phyloP scores from a whole-genome alignment of 1,284 basidiomycete genomes.

The Gomphus bonarii region DNA sequence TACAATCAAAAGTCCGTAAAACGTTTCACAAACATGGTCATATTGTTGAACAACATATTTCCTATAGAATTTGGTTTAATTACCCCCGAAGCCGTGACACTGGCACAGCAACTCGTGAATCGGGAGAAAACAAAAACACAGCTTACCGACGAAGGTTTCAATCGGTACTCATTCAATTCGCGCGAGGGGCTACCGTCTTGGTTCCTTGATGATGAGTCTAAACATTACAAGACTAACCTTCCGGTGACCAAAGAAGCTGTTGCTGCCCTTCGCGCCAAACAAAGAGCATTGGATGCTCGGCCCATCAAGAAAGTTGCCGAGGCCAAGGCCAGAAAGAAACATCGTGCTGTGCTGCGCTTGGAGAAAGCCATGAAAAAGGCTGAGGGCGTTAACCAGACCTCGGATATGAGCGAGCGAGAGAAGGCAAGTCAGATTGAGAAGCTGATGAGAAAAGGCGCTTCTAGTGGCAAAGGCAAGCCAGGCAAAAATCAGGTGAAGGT shows the following conservation, averaged over 20 bases:
- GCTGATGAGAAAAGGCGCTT: slow-evolving; percentile 73
- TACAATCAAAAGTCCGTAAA: slow-evolving; percentile 58
- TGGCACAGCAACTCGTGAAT: slow-evolving; percentile 91
- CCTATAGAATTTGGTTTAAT: slow-evolving; percentile 73
- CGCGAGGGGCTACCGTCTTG: slow-evolving; percentile 90
- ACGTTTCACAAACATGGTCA: neutral
- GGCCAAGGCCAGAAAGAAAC: slow-evolving; percentile 96
- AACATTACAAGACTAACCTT: slow-evolving; percentile 90
- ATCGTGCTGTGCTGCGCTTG: slow-evolving; percentile 75
- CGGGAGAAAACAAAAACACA: slow-evolving; percentile 82
- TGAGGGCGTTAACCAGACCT: slow-evolving; percentile 84
- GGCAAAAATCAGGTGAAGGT: slow-evolving; percentile 77
- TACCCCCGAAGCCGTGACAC: slow-evolving; percentile 86
- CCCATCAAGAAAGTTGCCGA: slow-evolving; percentile 99
- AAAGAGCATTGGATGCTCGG: slow-evolving; percentile 90
- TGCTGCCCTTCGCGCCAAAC: slow-evolving; percentile 75
- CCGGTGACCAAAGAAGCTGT: slow-evolving; percentile 97
- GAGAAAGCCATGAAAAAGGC: slow-evolving; percentile 96
- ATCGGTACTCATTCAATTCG: slow-evolving; percentile 82
- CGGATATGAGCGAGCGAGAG: slow-evolving; percentile 88
- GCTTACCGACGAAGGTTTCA: slow-evolving; percentile 93
- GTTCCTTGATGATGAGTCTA: slow-evolving; percentile 96
- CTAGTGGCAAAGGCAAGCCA: slow-evolving; percentile 46
- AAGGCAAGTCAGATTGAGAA: slow-evolving; percentile 93
- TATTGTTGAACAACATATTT: slow-evolving; percentile 11